Evolutionary conservation across 2,329 filamentous ascomycete species (phyloP).

Genomic region (Huntiella abstrusa): DNA sequence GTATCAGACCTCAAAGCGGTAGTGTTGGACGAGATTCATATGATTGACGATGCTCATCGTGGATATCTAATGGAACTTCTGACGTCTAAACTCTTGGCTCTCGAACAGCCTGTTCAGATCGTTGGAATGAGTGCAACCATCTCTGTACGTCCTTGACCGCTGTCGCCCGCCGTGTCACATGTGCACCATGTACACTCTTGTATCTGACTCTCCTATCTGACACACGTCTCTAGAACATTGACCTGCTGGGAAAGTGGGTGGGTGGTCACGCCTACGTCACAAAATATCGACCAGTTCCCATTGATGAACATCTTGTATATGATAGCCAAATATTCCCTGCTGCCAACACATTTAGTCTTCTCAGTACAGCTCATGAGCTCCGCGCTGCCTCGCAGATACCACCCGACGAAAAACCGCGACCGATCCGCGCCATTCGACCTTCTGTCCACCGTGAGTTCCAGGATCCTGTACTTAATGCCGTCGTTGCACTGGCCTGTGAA

Average conservation of each 20-base stretch:
- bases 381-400: slow-evolving; percentile 19
- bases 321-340: slow-evolving; percentile 49
- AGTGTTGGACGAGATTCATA: slow-evolving; percentile 64
- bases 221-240: slow-evolving; percentile 37
- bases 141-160: slow-evolving; percentile 30
- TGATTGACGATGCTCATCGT: slow-evolving; percentile 58
- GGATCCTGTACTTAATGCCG: slow-evolving; percentile 48
- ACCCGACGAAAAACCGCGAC: slow-evolving; percentile 11
- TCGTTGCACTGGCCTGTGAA: slow-evolving; percentile 50
- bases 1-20: slow-evolving; percentile 46
- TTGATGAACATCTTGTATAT: slow-evolving; percentile 56
- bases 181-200: not conserved
- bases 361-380: slow-evolving; percentile 37
- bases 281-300: slow-evolving; percentile 53
- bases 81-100: slow-evolving; percentile 51
- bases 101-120: slow-evolving; percentile 50
- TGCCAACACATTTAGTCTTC: slow-evolving; percentile 32
- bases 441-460: slow-evolving; percentile 43
- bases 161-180: no score
- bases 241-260: slow-evolving; percentile 51
- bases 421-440: slow-evolving; percentile 29
- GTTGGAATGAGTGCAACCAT: slow-evolving; percentile 67
- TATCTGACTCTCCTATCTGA: not conserved
- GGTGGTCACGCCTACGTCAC: slow-evolving; percentile 54
- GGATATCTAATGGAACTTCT: slow-evolving; percentile 60